Evolutionary conservation across 129 eudicot genomes (phyloP).

Genomic region (Ambrosia trifida): DNA sequence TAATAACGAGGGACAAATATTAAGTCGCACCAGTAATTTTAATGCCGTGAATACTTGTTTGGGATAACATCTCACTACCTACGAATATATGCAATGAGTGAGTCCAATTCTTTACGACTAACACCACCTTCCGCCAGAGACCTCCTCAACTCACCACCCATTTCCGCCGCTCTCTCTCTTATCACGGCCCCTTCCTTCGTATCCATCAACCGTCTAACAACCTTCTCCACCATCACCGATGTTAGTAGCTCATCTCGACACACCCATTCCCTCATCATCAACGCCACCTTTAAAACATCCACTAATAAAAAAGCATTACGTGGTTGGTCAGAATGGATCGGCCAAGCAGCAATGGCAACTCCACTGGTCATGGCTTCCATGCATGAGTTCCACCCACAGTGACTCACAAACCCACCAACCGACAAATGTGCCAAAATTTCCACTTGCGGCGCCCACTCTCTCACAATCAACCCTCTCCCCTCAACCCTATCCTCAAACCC

Average conservation of each 20-base stretch:
- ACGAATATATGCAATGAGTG: conserved; percentile 12
- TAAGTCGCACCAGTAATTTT: neutral
- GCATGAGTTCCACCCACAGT: conserved; percentile 68
- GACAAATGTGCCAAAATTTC: conserved; percentile 50
- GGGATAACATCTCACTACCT: neutral
- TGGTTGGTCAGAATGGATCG: conserved; percentile 59
- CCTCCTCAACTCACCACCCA: conserved; percentile 25
- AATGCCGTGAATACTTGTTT: neutral
- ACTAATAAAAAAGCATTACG: conserved; percentile 43
- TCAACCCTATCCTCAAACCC: conserved; percentile 42
- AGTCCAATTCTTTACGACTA: conserved; percentile 21
- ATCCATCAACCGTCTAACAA: conserved; percentile 26
- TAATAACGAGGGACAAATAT: no score
- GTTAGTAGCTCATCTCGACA: conserved; percentile 22
- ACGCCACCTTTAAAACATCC: conserved; percentile 22
- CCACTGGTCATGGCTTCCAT: conserved; percentile 53
- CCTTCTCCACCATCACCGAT: conserved; percentile 9
- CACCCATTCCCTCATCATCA: conserved; percentile 21
- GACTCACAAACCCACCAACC: conserved; percentile 61
- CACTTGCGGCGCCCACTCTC: conserved; percentile 59
- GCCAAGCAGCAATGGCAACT: conserved; percentile 59
- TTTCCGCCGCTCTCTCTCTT: conserved; percentile 2
- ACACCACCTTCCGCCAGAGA: conserved; percentile 26
- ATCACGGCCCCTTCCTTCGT: conserved; percentile 13
- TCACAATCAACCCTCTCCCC: conserved; percentile 41